These are phyloP conservation scores for Coemansia aciculifera DNA, from an alignment of 192 early-diverging fungal genomes.

Conservation along the genomic window DNA sequence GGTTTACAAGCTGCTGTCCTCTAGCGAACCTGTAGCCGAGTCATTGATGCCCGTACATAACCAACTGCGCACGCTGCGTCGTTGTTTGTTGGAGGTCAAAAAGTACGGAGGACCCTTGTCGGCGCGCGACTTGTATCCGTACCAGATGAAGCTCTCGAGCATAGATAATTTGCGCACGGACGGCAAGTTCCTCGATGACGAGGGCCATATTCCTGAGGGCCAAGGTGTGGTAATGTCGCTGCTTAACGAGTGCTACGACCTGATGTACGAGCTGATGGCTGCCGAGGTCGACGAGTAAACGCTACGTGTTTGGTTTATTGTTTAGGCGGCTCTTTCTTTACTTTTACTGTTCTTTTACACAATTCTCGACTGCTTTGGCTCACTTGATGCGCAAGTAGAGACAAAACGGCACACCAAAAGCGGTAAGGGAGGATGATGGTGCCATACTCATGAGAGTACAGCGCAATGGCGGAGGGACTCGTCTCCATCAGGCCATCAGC, in stretches of 20 bases:
- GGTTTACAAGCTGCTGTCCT: constrained; percentile 78
- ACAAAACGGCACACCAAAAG: too few species aligned
- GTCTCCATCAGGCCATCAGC: too few species aligned
- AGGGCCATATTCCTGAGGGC: constrained; percentile 79
- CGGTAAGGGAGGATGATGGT: too few species aligned
- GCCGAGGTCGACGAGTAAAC: constrained; percentile 55
- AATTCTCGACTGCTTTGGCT: background rate
- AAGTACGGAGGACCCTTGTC: constrained; percentile 80
- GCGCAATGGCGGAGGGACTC: too few species aligned
- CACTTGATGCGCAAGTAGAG: too few species aligned
- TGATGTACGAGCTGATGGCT: constrained; percentile 72
- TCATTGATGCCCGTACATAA: constrained; percentile 83
- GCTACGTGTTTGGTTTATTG: background rate
- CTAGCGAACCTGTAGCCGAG: constrained; percentile 79
- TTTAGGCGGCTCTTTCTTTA: background rate
- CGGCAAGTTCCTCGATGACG: constrained; percentile 84
- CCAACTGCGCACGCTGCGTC: constrained; percentile 77
- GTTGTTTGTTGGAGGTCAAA: constrained; percentile 74
- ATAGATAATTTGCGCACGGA: constrained; percentile 80
- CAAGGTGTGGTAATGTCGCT: constrained; percentile 84
- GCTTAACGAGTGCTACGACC: constrained; percentile 87
- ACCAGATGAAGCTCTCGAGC: constrained; percentile 83
- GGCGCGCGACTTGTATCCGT: constrained; percentile 75
- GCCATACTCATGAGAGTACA: too few species aligned
- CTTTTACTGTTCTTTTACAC: background rate